Evolutionary conservation across 164 flowering plant species (phyloP).

Genomic region (Saururus chinensis): DNA sequence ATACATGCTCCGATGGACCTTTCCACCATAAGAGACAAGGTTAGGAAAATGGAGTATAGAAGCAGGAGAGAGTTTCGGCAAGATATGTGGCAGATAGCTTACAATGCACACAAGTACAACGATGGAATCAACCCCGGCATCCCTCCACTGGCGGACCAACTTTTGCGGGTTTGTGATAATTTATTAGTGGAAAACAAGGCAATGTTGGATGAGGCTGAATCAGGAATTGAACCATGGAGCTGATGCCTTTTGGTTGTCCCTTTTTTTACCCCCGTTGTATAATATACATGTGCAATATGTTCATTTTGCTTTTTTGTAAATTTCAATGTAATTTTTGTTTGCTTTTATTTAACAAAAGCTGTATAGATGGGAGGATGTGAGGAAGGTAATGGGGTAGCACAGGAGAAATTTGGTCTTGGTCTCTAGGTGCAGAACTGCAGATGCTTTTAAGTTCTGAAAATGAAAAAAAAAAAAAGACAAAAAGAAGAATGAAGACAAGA

Average conservation of each 20-base stretch:
- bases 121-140: constrained; percentile 73
- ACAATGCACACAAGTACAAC: constrained; percentile 76
- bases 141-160: constrained; percentile 96
- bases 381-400: no score
- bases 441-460: no score
- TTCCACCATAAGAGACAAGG: constrained; percentile 77
- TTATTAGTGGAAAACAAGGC: constrained; percentile 33
- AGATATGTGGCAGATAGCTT: constrained; percentile 79
- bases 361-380: neutral
- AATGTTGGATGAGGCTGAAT: constrained; percentile 57
- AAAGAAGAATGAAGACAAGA: no score
- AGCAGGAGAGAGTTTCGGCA: constrained; percentile 66
- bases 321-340: neutral
- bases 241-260: neutral
- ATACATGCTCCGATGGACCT: constrained; percentile 79
- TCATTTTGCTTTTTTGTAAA: no score
- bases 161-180: constrained; percentile 73
- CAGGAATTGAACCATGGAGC: constrained; percentile 36
- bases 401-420: no score
- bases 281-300: neutral
- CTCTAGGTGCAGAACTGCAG: no score
- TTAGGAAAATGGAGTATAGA: constrained; percentile 69
- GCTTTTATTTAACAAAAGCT: no score
- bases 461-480: no score
- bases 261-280: neutral